phyloP scores from a whole-genome alignment of 2,329 filamentous ascomycete genomes.

The Xylaria sp. region DNA sequence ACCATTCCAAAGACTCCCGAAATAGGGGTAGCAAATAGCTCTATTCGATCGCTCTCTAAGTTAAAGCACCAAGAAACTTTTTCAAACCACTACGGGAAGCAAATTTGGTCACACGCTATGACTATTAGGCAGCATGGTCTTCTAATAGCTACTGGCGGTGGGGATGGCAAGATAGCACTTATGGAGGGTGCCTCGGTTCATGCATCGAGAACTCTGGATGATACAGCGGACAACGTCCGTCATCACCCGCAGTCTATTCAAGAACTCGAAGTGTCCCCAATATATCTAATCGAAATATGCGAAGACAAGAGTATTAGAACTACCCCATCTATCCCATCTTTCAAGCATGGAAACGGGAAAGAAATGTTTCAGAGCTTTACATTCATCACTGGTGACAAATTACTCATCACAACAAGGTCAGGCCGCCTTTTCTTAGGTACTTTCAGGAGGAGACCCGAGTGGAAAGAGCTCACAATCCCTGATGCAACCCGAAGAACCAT shows the following conservation, averaged over 20 bases:
- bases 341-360: conserved; percentile 50
- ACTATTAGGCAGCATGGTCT: conserved; percentile 48
- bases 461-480: conserved; percentile 56
- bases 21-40: neutral
- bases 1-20: neutral
- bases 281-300: conserved; percentile 38
- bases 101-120: conserved; percentile 81
- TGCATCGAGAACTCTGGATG: neutral
- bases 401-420: conserved; percentile 69
- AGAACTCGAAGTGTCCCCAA: conserved; percentile 37
- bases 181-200: conserved; percentile 44
- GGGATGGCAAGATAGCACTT: conserved; percentile 76
- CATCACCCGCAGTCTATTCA: conserved; percentile 25
- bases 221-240: neutral
- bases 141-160: conserved; percentile 79
- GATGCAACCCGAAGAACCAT: conserved; percentile 53
- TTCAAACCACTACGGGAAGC: conserved; percentile 82
- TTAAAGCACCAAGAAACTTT: conserved; percentile 66
- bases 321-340: conserved; percentile 22
- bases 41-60: conserved; percentile 35
- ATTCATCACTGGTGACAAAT: conserved; percentile 63
- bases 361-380: conserved; percentile 70
- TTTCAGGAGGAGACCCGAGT: conserved; percentile 50
- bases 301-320: neutral
- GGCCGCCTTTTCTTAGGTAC: conserved; percentile 66